Conservation (phyloP, 805 yeast species). For the Saturnispora bothae region DNA sequence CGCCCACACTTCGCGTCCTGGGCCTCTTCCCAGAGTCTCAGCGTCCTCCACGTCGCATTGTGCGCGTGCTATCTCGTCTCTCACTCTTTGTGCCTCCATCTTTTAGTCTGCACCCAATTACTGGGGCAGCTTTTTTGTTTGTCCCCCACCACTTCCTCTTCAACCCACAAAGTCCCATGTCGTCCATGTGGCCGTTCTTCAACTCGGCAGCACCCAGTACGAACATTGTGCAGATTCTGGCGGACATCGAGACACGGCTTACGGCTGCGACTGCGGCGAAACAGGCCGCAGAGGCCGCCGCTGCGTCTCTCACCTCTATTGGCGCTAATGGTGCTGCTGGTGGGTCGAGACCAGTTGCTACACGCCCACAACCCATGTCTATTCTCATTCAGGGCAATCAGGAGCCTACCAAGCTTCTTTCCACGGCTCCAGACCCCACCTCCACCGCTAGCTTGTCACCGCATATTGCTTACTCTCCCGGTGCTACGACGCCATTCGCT, state of each 20-base stretch:
- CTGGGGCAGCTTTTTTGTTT: too few relatives aligned
- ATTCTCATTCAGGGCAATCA: constrained; percentile 4
- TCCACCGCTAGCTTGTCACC: constrained; percentile 16
- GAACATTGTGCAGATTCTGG: constrained; percentile 26
- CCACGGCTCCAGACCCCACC: not conserved
- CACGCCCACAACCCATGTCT: constrained; percentile 1
- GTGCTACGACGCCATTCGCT: constrained; percentile 15
- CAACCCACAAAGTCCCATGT: too few relatives aligned
- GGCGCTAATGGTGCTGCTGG: not conserved
- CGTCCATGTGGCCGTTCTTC: constrained; percentile 32
- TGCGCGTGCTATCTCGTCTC: too few relatives aligned
- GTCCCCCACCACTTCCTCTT: too few relatives aligned
- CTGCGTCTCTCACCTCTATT: not conserved
- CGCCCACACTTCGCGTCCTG: too few relatives aligned
- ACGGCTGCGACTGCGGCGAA: constrained; percentile 22
- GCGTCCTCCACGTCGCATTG: too few relatives aligned
- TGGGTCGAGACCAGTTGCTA: not conserved
- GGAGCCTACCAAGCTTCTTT: constrained; percentile 1
- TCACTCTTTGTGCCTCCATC: too few relatives aligned
- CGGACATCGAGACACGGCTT: constrained; percentile 24
- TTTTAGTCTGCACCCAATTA: too few relatives aligned
- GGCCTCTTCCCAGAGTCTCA: too few relatives aligned
- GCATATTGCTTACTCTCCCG: constrained; percentile 17
- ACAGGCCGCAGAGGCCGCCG: constrained; percentile 5
- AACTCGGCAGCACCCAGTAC: constrained; percentile 29